Percentiles rank a stretch among this genome's conserved stretches.
Conservation (phyloP, 2,329 filamentous ascomycete genomes). For the Aspergillus sp. region DNA sequence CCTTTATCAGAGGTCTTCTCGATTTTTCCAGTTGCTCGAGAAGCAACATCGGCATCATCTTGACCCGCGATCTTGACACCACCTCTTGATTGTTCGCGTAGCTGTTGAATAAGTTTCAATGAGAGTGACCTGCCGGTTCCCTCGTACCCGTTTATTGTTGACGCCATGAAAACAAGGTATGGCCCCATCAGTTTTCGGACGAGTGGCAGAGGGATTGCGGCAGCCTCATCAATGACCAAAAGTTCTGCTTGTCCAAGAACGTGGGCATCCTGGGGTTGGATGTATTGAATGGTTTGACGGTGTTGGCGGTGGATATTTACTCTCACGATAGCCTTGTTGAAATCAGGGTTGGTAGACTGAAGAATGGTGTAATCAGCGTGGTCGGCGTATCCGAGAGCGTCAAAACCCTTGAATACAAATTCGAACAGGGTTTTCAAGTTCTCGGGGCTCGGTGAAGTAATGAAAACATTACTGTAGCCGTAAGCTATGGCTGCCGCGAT, state of each 20-base stretch:
- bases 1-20: constrained; percentile 62
- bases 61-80: constrained; percentile 53
- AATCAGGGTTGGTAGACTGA: constrained; percentile 95
- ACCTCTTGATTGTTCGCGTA: constrained; percentile 84
- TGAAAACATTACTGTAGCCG: constrained; percentile 99
- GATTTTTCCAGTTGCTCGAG: constrained; percentile 74
- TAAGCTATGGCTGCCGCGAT: constrained; percentile 92
- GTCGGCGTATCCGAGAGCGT: constrained; percentile 88
- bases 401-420: constrained; percentile 97
- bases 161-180: constrained; percentile 98
- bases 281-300: constrained; percentile 97
- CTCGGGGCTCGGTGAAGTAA: constrained; percentile 95
- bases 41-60: constrained; percentile 66
- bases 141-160: constrained; percentile 98
- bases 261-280: constrained; percentile 93
- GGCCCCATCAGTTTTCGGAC: constrained; percentile 94
- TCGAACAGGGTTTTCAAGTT: constrained; percentile 98
- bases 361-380: constrained; percentile 98
- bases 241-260: constrained; percentile 93
- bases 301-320: constrained; percentile 95
- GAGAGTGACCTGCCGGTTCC: constrained; percentile 93
- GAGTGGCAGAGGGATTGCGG: constrained; percentile 88
- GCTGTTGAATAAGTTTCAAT: constrained; percentile 93
- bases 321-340: constrained; percentile 97
- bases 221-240: constrained; percentile 94